Evolutionary conservation across 2,329 filamentous ascomycete genomes (phyloP).

Genomic region (Colletotrichum liaoningense): DNA sequence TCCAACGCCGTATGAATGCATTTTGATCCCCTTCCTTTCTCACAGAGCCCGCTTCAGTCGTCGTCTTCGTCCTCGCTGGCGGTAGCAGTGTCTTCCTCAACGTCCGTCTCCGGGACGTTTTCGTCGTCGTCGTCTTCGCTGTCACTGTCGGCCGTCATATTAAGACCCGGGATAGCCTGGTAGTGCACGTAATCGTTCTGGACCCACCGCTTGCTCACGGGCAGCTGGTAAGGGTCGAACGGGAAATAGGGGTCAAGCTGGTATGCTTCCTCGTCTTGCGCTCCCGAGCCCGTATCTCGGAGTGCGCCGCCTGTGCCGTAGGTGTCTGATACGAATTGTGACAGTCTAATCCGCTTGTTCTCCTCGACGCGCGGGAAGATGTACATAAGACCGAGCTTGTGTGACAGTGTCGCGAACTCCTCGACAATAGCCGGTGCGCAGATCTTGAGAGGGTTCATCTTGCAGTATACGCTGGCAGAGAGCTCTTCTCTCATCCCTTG

Average conservation of each 20-base stretch:
- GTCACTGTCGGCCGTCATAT: slow-evolving; percentile 66
- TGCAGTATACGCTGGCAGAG: slow-evolving; percentile 82
- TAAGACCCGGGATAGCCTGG: slow-evolving; percentile 78
- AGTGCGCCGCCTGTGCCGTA: slow-evolving; percentile 66
- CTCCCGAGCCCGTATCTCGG: slow-evolving; percentile 62
- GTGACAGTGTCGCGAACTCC: slow-evolving; percentile 89
- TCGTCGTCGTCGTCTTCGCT: slow-evolving; percentile 64
- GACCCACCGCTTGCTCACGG: slow-evolving; percentile 88
- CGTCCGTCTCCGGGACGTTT: slow-evolving; percentile 54
- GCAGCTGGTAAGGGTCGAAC: slow-evolving; percentile 95
- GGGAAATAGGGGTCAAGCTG: slow-evolving; percentile 96
- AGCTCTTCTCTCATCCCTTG: slow-evolving; percentile 79
- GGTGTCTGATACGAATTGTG: slow-evolving; percentile 72
- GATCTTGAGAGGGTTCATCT: slow-evolving; percentile 94
- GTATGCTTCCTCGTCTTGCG: slow-evolving; percentile 80
- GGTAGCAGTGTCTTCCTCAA: slow-evolving; percentile 64
- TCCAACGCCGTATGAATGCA: slow-evolving; percentile 39
- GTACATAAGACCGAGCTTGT: slow-evolving; percentile 89
- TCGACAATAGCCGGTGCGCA: slow-evolving; percentile 91
- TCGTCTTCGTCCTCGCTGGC: slow-evolving; percentile 58
- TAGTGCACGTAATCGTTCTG: slow-evolving; percentile 86
- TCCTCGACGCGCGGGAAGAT: slow-evolving; percentile 88
- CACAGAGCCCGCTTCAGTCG: slow-evolving; percentile 42
- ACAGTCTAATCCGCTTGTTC: slow-evolving; percentile 90
- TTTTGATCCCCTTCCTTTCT: slow-evolving; percentile 20